Base-by-base conservation (phyloP, 106 monocot genomes). In the Allium sativum region DNA sequence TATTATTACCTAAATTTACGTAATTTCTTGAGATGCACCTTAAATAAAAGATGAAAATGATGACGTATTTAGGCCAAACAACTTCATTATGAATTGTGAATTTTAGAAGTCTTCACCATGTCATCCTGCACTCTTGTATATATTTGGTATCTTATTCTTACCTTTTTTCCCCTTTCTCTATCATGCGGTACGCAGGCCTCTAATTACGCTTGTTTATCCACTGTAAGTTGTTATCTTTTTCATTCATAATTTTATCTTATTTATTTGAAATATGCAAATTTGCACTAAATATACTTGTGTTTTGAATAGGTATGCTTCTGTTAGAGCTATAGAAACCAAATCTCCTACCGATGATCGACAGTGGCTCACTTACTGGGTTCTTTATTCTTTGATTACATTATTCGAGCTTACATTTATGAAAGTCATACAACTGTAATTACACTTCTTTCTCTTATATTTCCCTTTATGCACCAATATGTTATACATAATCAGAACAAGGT, bases 351-450 rank as follows among this genome's bases (percentile, higher is more conserved):
- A 91, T 73, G 90, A 91, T 76, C 82, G 83, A 55, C 90, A 91
- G 55, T 91, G 90, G 90, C 86, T 91, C 64, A 86, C 86, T 42
- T 91, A 91, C 53, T 86, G 90, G 90, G 86, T 91, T 51, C 53
- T 91, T 55, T 78, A 91, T 71, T 91, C 90, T 21, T 42, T 83
- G 43, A 74, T 91, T 16, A 90, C 90, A 54, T 71, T 91, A 53
- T 73, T 91, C 73, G 90, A 91, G 77, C 90, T 91, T 68, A 91
- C 90, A 48, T 91, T 82, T 78, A 81, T 80, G n/a, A 85, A 64
- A 71, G 56, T 80, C 12, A 69, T 91, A 42, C 74, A 86, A 78
- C 78, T 82, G 90, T 86, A 70, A 60, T 44, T 60, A 60, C 43
- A 44, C 44, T 9, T 60, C 31, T 31, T 22, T 22, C 31, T 31